phyloP scores from a whole-genome alignment of 176 grass and related monocot species.

The Elaeis guineensis region DNA sequence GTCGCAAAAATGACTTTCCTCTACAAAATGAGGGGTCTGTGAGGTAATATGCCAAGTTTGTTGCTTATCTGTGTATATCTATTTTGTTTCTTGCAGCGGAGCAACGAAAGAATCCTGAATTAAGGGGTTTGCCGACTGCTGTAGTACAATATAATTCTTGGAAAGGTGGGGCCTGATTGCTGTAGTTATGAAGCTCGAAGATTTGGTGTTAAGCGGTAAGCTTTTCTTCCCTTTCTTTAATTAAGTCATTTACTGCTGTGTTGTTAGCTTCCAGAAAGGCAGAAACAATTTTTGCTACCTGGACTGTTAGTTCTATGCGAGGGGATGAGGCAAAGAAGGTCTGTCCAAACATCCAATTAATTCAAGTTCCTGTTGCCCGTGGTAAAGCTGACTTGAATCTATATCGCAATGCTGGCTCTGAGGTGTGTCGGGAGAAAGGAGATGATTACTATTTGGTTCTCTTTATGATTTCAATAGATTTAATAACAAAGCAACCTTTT shows the following conservation, averaged over 20 bases:
- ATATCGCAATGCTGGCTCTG: conserved; percentile 67
- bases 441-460: neutral
- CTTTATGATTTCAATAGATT: too few species aligned
- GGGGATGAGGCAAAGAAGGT: conserved; percentile 78
- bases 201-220: conserved; percentile 77
- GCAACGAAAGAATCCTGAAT: conserved; percentile 62
- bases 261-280: neutral
- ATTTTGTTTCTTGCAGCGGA: conserved; percentile 37
- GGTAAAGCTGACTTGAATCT: conserved; percentile 87
- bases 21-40: too few species aligned
- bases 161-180: conserved; percentile 89
- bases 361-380: conserved; percentile 89
- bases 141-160: conserved; percentile 94
- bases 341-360: conserved; percentile 61
- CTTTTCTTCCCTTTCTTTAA: conserved; percentile 6
- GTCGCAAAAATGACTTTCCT: too few species aligned
- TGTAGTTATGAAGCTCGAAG: conserved; percentile 92
- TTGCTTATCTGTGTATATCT: too few species aligned
- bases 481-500: neutral
- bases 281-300: neutral
- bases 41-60: too few species aligned
- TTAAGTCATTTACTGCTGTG: neutral
- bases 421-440: conserved; percentile 35
- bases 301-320: conserved; percentile 67
- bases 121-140: conserved; percentile 75